Evolutionary conservation across 768 basidiomycete species (phyloP), one percentile per base, ranked within the genome.

Genomic region (Kwoniella heveanensis): DNA sequence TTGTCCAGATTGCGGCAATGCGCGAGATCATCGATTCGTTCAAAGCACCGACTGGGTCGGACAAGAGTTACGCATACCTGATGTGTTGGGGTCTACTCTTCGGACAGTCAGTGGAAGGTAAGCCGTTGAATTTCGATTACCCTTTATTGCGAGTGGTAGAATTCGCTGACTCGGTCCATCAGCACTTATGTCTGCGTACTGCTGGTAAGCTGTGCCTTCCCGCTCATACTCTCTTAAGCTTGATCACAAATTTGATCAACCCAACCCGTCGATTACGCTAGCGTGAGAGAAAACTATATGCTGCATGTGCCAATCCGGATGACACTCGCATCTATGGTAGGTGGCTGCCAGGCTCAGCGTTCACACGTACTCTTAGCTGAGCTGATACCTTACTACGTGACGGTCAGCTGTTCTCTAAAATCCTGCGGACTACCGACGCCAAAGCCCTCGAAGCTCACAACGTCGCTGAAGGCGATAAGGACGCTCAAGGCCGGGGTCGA

Each of bases 31-130:
- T 76, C 60, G 13, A 69, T 7, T 64, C 71, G 2, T 74, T 74
- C 51, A 57, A 72, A 13, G 53, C 64, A 13, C 69, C 68, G 0
- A 10, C 29, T 22, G 67, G 56, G 1, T 30, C 46, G 8, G 71
- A 73, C 39, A 72, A 69, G 48, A 52, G 67, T 17, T 76, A 78
- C 54, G 68, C 71, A 0, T 66, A 73, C 54, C 64, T 78, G 21
- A 73, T 78, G 69, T 76, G 72, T 44, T 68, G 68, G 54, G 68
- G 64, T 24, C 57, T 78, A 50, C 66, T 73, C 25, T 46, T 69
- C 19, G 74, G 74, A 7, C 73, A 70, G 47, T 55, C 66, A 6
- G 55, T 65, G 17, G 74, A 74, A 46, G 64, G 72, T 68, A 44
- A 68, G 65, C 22, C 17, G 0, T 36, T 4, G 39, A 32, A 13